A percentile compares a stretch with the other conserved stretches of the same genome.
Conservation (phyloP, 129 eudicot species). For the Saussurea involucrata region DNA sequence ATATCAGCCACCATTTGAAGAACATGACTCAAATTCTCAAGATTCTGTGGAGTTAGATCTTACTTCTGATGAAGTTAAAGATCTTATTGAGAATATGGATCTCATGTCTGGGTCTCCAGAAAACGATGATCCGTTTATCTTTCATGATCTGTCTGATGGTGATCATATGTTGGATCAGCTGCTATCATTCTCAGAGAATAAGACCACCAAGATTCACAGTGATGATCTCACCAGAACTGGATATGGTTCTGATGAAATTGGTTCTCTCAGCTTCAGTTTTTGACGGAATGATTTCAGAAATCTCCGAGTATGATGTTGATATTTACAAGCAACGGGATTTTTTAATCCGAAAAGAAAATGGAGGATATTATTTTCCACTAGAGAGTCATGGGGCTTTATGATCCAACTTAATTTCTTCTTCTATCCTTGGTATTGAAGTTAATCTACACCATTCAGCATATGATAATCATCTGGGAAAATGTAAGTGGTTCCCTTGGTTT, state of each 20-base stretch:
- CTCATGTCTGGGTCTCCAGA: constrained; percentile 33
- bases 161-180: constrained; percentile 55
- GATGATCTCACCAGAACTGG: constrained; percentile 12
- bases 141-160: constrained; percentile 48
- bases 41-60: constrained; percentile 41
- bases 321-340: neutral
- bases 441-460: neutral
- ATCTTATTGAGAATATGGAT: constrained; percentile 40
- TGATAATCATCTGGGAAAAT: neutral
- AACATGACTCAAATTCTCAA: constrained; percentile 25
- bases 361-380: neutral
- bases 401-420: neutral
- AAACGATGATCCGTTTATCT: constrained; percentile 20
- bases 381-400: neutral
- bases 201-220: constrained; percentile 1
- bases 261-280: neutral
- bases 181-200: constrained; percentile 19
- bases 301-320: constrained; percentile 5
- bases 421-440: neutral
- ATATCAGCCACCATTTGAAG: constrained; percentile 48
- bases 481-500: neutral
- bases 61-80: constrained; percentile 37
- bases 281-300: constrained; percentile 28
- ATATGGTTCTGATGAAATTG: constrained; percentile 8
- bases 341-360: neutral